Base-by-base conservation (phyloP, 2,329 filamentous ascomycete species). In the Huntiella abstrusa region DNA sequence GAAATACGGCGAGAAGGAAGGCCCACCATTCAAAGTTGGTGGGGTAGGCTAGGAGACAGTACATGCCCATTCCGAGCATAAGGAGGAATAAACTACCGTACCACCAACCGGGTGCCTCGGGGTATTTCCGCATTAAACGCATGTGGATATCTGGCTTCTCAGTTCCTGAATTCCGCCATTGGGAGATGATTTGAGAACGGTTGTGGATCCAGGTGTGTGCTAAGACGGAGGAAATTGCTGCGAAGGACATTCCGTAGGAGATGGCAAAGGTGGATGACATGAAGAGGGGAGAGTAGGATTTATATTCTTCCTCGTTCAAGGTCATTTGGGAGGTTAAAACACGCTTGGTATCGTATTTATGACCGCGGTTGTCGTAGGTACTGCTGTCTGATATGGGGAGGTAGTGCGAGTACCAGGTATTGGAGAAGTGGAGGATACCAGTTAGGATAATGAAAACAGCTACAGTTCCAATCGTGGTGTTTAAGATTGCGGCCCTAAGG, bases 21-120 rank as follows among this genome's bases (percentile, higher is more conserved):
- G 74, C 73, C 80, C 80, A 85, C 78, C 78, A 83, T 1, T 68
- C 66, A 50, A 83, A 62, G 51, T 81, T 76, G 3, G 81, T 83
- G 0, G 74, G 71, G 54, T 75, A 83, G 0, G 62, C 69, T 7
- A 77, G 60, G 3, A 74, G 64, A 2, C 72, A 70, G 19, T 70
- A 54, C 49, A 76, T 67, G 15, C 70, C 71, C 3, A 75, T 60
- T 3, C 52, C 59, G 2, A 77, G 64, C 60, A 75, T 70, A 13
- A 72, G 49, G 4, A 57, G 56, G 53, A 80, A 77, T 2, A 80
- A 61, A 2, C 64, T 59, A 55, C 72, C 65, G 56, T 77, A 78
- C 74, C 74, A 79, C 72, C 70, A 77, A 1, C 68, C 69, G 0
- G 75, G 75, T 0, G 73, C 75, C 55, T 77, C 75, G 38, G 67